A percentile compares a stretch with the other conserved stretches of the same genome.
These are phyloP conservation scores for Danielia reshetovae DNA, from an alignment of 805 yeast species.

Conservation along the genomic window DNA sequence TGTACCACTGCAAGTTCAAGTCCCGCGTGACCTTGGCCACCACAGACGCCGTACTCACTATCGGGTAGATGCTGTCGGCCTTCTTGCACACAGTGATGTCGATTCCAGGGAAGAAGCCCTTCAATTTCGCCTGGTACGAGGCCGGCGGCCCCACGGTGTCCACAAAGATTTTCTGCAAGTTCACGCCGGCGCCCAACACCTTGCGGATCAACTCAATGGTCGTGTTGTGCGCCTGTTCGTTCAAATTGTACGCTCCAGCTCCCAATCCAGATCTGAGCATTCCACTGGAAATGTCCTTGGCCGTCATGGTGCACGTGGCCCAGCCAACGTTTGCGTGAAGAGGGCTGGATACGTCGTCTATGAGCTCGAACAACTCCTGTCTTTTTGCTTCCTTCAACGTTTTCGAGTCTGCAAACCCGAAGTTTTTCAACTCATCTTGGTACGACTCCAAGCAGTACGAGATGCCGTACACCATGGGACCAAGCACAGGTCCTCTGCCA, in stretches of 20 bases:
- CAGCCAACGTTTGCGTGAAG: slow-evolving; percentile 69
- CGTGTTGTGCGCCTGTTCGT: slow-evolving; percentile 95
- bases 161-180: slow-evolving; percentile 69
- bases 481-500: slow-evolving; percentile 96
- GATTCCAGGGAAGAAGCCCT: slow-evolving; percentile 61
- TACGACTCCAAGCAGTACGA: slow-evolving; percentile 66
- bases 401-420: slow-evolving; percentile 93
- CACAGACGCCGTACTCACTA: slow-evolving; percentile 91
- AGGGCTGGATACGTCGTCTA: slow-evolving; percentile 46
- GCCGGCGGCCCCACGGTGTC: slow-evolving; percentile 98
- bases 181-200: slow-evolving; percentile 58
- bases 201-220: slow-evolving; percentile 75
- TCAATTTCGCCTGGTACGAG: slow-evolving; percentile 73
- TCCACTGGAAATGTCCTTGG: slow-evolving; percentile 81
- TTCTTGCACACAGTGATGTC: slow-evolving; percentile 84
- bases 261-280: slow-evolving; percentile 64
- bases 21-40: slow-evolving; percentile 97
- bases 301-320: slow-evolving; percentile 80
- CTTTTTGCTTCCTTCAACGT: slow-evolving; percentile 73
- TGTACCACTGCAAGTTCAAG: slow-evolving; percentile 41
- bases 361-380: slow-evolving; percentile 52
- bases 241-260: slow-evolving; percentile 65
- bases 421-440: slow-evolving; percentile 43
- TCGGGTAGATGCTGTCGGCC: slow-evolving; percentile 89
- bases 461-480: slow-evolving; percentile 96